Base-by-base conservation (phyloP, 2,329 filamentous ascomycete genomes). In the Alternaria longipes region DNA sequence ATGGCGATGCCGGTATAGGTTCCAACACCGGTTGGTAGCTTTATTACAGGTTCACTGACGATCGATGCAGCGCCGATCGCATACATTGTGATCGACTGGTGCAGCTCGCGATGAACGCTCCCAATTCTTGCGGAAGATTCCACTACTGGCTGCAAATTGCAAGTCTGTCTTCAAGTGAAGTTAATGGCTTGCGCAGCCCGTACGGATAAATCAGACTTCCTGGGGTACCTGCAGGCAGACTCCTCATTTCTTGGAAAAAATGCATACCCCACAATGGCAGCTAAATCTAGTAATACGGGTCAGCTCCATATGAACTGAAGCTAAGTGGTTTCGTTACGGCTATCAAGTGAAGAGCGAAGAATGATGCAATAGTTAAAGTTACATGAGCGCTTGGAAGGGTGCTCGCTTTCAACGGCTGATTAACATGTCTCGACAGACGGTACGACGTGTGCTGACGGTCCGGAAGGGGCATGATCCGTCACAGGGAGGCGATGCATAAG, bases 141-240 rank as follows among this genome's bases (percentile, higher is more conserved):
- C 30, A 50, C 46, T 38, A 38, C 46, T 12, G 34, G 20, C 46
- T 24, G 7, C 14, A 34, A 36, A 14, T 8, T 50, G 44, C n/a
- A 46, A 60, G 14, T 5, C 12, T 8, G 9, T 22, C 46, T 30
- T 30, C 32, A 32, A 12, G 18, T 28, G 18, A 36, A 34, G 34
- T 40, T 18, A 14, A 30, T 53, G 44, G 49, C 45, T 56, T 60
- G 58, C 41, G 40, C 54, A 42, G 18, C 53, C 70, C 66, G 69
- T 73, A 66, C 67, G 70, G 69, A 59, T 74, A 74, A 74, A 66
- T 67, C 16, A 46, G 58, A 36, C 38, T 42, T 44, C 55, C 63
- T 58, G n/a, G 46, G 58, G 36, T 56, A 50, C 54, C 42, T 60
- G 54, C 24, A 47, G 26, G 16, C 24, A 53, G 24, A 5, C 18